Evolutionary conservation across 768 basidiomycete genomes (phyloP), one percentile per base, ranked within the genome.

Genomic region (Arthromyces matolae): DNA sequence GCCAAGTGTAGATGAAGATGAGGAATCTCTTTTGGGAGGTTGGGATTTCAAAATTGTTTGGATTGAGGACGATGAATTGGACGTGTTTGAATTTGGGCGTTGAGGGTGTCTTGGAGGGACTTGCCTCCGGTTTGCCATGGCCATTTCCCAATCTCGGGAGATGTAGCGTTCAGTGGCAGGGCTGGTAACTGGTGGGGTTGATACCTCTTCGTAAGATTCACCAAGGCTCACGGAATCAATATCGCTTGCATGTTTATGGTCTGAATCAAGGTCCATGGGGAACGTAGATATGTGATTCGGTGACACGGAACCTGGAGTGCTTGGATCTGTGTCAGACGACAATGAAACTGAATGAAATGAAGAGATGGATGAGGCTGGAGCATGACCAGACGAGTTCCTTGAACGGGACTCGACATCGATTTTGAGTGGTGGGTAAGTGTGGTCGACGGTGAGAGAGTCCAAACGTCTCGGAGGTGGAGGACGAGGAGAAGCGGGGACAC

Each of bases 281-380:
- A n/a, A n/a, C n/a, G n/a, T n/a, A n/a, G n/a, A n/a, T n/a, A n/a
- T n/a, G n/a, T n/a, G n/a, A n/a, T n/a, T n/a, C n/a, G n/a, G n/a
- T n/a, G 71, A 57, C 56, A 67, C 70, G 62, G 71, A 73, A 23
- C 64, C 67, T 8, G 72, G 71, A 1, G 69, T 71, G 49, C 66
- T 67, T 14, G 70, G 63, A 49, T 73, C 71, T 24, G 72, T 71
- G 52, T 84, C 83, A 6, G 84, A 85, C 1, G 87, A 89, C 14
- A 90, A 74, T 1, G 88, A 90, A 20, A 90, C 84, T 2, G 88
- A 89, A 56, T 89, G 86, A 52, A 91, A 89, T 23, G 88, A 90
- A 3, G 88, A 89, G 31, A 88, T 77, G 39, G 88, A 90, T 1
- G 86, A 86, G 3, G 76, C 77, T 4, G 79, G 76, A 4, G 70